Evolutionary conservation across 345 rosid species (phyloP).

Genomic region (Hypericum perforatum): DNA sequence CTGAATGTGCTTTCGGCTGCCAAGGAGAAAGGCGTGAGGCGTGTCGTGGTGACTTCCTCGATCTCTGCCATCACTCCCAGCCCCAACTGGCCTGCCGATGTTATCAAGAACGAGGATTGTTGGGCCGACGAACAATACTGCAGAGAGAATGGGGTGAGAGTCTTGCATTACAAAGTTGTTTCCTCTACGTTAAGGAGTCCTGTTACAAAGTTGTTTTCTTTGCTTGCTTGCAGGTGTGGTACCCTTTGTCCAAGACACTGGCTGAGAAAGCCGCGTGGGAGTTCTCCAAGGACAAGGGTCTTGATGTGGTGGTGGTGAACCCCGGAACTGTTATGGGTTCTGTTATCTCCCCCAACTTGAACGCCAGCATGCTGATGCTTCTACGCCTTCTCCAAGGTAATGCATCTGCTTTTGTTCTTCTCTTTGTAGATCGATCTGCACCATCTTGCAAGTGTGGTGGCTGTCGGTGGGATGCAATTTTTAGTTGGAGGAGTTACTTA

Average conservation of each 20-base stretch:
- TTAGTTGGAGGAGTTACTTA: too few species aligned
- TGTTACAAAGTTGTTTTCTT: neutral
- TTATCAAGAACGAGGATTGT: conserved; percentile 64
- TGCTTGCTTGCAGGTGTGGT: conserved; percentile 51
- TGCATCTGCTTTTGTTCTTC: neutral
- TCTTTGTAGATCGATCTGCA: too few species aligned
- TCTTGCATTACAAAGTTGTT: too few species aligned
- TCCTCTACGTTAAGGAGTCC: too few species aligned
- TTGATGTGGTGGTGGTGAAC: conserved; percentile 88
- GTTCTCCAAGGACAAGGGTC: conserved; percentile 55
- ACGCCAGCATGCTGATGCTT: conserved; percentile 81
- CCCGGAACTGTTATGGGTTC: conserved; percentile 95
- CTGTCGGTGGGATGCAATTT: too few species aligned
- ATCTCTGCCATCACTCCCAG: conserved; percentile 69
- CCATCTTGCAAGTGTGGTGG: too few species aligned
- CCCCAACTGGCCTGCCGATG: conserved; percentile 80
- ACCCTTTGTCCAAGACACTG: conserved; percentile 71
- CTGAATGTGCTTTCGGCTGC: conserved; percentile 65
- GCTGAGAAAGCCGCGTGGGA: conserved; percentile 96
- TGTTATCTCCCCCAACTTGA: conserved; percentile 53
- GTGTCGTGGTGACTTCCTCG: conserved; percentile 84
- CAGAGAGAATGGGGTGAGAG: conserved; percentile 52
- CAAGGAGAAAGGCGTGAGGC: conserved; percentile 58
- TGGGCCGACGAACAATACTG: conserved; percentile 77
- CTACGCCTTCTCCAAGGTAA: conserved; percentile 64